phyloP scores from a whole-genome alignment of 345 rosid species.

The Sisymbrium irio region DNA sequence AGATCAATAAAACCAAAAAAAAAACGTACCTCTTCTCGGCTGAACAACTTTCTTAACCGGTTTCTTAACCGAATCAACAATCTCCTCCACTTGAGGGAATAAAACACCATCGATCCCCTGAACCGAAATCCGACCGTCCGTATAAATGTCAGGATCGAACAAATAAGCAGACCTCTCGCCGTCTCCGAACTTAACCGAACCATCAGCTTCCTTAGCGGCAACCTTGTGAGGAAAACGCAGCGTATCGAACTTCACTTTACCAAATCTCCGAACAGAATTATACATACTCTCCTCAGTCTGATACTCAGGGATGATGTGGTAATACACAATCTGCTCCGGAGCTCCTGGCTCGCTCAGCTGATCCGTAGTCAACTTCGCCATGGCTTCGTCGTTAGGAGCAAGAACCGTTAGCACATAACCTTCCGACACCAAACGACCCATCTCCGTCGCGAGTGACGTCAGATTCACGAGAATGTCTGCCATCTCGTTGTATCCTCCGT shows the following conservation, averaged over 20 bases:
- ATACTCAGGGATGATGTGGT: constrained; percentile 71
- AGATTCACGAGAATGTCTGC: constrained; percentile 72
- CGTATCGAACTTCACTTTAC: constrained; percentile 62
- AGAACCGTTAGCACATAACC: constrained; percentile 70
- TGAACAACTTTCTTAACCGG: constrained; percentile 63
- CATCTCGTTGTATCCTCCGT: constrained; percentile 81
- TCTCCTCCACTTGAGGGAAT: constrained; percentile 47
- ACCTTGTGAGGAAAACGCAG: constrained; percentile 71
- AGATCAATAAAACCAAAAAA: background rate
- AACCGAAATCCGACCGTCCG: constrained; percentile 76
- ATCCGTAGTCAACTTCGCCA: constrained; percentile 70
- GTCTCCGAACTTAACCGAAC: constrained; percentile 84
- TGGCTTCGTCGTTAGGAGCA: constrained; percentile 80
- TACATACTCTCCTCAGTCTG: constrained; percentile 89
- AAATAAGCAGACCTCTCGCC: constrained; percentile 73
- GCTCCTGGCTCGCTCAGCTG: constrained; percentile 82
- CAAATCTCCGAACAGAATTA: constrained; percentile 68
- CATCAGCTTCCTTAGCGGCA: constrained; percentile 87
- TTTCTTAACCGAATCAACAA: constrained; percentile 31
- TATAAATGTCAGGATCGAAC: constrained; percentile 86
- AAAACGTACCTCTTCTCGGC: constrained; percentile 73
- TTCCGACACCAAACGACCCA: constrained; percentile 71
- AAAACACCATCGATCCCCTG: constrained; percentile 78
- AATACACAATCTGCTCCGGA: constrained; percentile 76
- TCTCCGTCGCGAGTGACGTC: constrained; percentile 69